These are phyloP conservation scores for Meredithiella fracta DNA, from an alignment of 2,329 filamentous ascomycete genomes.

Conservation along the genomic window DNA sequence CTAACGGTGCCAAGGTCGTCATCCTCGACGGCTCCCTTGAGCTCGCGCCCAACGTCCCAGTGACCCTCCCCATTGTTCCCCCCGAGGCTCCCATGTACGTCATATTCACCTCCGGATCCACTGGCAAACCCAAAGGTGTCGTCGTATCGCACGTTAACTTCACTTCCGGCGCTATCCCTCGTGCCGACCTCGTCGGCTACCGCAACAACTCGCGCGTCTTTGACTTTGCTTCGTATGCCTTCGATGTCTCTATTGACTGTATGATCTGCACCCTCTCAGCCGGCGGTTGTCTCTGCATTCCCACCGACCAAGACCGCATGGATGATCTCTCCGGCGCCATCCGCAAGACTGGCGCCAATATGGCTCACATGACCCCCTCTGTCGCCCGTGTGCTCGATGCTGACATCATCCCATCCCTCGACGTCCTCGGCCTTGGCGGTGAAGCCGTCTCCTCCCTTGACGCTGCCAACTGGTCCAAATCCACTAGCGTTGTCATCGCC, in stretches of 20 bases:
- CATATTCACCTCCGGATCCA: constrained; percentile 50
- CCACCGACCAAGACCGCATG: constrained; percentile 36
- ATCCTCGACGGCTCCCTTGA: constrained; percentile 7
- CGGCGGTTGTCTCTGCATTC: constrained; percentile 36
- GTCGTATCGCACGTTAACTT: constrained; percentile 33
- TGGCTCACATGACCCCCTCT: constrained; percentile 35
- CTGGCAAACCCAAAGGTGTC: constrained; percentile 47
- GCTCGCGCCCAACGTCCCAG: neutral
- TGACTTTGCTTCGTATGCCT: constrained; percentile 36
- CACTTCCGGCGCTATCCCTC: constrained; percentile 28
- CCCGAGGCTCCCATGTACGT: constrained; percentile 31
- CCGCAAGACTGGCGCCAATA: constrained; percentile 28
- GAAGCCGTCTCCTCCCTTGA: constrained; percentile 37
- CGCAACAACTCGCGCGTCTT: constrained; percentile 27
- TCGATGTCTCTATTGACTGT: constrained; percentile 38
- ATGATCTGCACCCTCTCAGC: constrained; percentile 36
- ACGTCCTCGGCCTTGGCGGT: constrained; percentile 33
- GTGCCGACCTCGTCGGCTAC: constrained; percentile 28
- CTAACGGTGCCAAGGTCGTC: constrained; percentile 15
- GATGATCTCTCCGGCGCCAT: constrained; percentile 33
- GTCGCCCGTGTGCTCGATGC: constrained; percentile 31
- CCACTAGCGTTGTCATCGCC: constrained; percentile 32
- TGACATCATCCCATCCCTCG: constrained; percentile 29
- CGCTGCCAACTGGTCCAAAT: constrained; percentile 30
- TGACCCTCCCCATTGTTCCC: constrained; percentile 25